Base-by-base conservation (phyloP, 305 asterid genomes). In the Rubia tinctorum region DNA sequence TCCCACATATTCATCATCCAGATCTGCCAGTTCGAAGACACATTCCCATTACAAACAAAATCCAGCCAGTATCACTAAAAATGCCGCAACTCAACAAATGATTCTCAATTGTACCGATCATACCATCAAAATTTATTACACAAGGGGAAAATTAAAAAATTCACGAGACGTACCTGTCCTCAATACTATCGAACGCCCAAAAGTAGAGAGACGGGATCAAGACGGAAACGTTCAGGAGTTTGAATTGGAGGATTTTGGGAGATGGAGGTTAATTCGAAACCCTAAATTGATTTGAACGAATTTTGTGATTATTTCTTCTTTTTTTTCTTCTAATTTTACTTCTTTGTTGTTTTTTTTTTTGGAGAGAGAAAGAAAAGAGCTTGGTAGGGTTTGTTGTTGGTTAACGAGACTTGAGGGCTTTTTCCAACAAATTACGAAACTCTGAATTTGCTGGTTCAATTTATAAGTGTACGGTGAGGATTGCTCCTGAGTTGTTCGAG, bases 11-110 rank as follows among this genome's bases (percentile, higher is more conserved):
- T 67, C 80, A 69, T 62, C 45, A 45, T 69, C 79, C 88, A 88
- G 99, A 95, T 95, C 99, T 93, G 96, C 80, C 88, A 82, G 79
- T 79, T 79, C 82, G 25, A 5, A 79, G 42, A 81, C 76, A 73
- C 75, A 78, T 77, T 77, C 80, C 75, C 77, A 76, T 68, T 70
- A 63, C 25, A 73, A 68, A 71, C 73, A 80, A 78, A 75, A 76
- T 62, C 44, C 60, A 61, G 44, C 55, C 69, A 49, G 63, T 42
- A 59, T 30, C 77, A 71, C 68, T 71, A 69, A 66, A 66, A 18
- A n/a, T 30, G 10, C 71, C 78, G 51, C 59, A 73, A 74, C 40
- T 18, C 74, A 71, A 27, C 49, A 61, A 82, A 77, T 78, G 80
- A 82, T 84, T 68, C 72, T 22, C 82, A 14, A 75, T 77, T 69